Conservation (phyloP, 495 filamentous ascomycete genomes). For the Penicillium goetzii region DNA sequence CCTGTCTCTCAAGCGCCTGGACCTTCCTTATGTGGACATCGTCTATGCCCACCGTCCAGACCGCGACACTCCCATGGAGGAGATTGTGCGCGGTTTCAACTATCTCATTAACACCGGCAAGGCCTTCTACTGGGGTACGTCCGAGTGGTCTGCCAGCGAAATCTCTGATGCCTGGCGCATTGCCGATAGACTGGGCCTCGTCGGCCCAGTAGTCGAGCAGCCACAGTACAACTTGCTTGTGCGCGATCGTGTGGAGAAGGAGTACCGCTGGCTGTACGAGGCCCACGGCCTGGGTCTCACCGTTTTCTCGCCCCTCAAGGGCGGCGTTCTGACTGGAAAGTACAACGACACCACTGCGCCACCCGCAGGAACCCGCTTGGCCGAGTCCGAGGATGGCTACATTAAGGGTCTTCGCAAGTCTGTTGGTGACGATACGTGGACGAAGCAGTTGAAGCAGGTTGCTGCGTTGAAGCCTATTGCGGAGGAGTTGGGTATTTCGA, state of each 20-base stretch:
- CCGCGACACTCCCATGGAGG: constrained; percentile 81
- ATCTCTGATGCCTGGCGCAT: constrained; percentile 76
- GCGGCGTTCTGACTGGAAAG: constrained; percentile 79
- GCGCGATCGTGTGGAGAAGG: constrained; percentile 73
- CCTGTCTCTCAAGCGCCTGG: constrained; percentile 67
- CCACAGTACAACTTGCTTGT: constrained; percentile 80
- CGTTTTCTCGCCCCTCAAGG: constrained; percentile 71
- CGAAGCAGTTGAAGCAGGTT: constrained; percentile 29
- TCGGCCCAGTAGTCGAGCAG: constrained; percentile 84
- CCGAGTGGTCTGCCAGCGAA: constrained; percentile 82
- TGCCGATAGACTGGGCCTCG: constrained; percentile 73
- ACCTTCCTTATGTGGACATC: constrained; percentile 73
- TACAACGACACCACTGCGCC: constrained; percentile 64
- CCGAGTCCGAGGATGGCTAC: constrained; percentile 46
- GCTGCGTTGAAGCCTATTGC: constrained; percentile 63
- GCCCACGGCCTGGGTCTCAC: constrained; percentile 72
- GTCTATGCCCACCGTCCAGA: constrained; percentile 87
- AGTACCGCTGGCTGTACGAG: constrained; percentile 69
- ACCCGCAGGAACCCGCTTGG: constrained; percentile 43
- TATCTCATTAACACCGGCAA: constrained; percentile 75
- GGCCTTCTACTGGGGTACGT: constrained; percentile 90
- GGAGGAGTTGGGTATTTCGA: constrained; percentile 64
- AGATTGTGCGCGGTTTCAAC: constrained; percentile 84
- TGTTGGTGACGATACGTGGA: constrained; percentile 28
- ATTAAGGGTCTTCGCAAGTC: constrained; percentile 35